Conservation (phyloP, 495 filamentous ascomycete species). For the Aspergillus egyptiacus region DNA sequence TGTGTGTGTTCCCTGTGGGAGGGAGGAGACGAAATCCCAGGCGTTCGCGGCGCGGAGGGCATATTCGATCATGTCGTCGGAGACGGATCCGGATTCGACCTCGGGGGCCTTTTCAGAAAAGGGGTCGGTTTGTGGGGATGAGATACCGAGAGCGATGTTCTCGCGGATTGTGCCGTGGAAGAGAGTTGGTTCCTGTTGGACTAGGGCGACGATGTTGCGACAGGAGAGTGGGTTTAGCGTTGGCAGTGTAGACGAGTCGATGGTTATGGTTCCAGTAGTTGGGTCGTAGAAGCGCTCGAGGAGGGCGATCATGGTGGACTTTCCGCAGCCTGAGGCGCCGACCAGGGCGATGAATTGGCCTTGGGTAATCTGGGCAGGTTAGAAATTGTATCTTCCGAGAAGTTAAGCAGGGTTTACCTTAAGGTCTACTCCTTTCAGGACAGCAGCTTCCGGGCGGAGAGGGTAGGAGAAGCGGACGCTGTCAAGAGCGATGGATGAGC, state of each 20-base stretch:
- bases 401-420: slow-evolving; percentile 51
- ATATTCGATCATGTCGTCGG: slow-evolving; percentile 60
- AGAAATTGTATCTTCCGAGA: not conserved
- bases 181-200: slow-evolving; percentile 80
- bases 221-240: slow-evolving; percentile 69
- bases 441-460: slow-evolving; percentile 64
- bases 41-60: slow-evolving; percentile 87
- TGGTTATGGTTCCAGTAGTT: slow-evolving; percentile 58
- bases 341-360: slow-evolving; percentile 82
- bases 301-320: slow-evolving; percentile 73
- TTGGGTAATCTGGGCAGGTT: slow-evolving; percentile 31
- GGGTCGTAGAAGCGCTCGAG: slow-evolving; percentile 85
- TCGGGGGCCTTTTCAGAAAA: slow-evolving; percentile 25
- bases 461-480: slow-evolving; percentile 81
- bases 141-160: slow-evolving; percentile 52
- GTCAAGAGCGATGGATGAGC: slow-evolving; percentile 66
- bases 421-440: slow-evolving; percentile 67
- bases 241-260: slow-evolving; percentile 70
- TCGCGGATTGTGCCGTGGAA: slow-evolving; percentile 82
- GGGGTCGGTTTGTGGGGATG: slow-evolving; percentile 29
- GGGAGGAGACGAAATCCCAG: slow-evolving; percentile 78
- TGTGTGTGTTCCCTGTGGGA: slow-evolving; percentile 69
- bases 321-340: slow-evolving; percentile 76
- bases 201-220: slow-evolving; percentile 68
- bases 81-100: slow-evolving; percentile 48